phyloP scores from a whole-genome alignment of 176 grass and related monocot species.

The Elymus sibiricus region DNA sequence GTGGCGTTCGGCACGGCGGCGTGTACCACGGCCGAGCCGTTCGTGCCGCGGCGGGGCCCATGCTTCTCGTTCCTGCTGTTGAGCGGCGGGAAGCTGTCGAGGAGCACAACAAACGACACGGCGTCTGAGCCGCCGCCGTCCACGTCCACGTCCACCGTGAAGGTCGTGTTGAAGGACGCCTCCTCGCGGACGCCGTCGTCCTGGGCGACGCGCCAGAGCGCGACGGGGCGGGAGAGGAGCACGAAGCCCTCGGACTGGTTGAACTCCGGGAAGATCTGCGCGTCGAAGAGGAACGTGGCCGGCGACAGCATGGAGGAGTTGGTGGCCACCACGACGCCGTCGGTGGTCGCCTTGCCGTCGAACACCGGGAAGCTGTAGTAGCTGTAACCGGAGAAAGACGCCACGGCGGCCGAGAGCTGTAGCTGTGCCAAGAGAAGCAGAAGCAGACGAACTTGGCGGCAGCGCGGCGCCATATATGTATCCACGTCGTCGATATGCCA shows the following conservation, averaged over 20 bases:
- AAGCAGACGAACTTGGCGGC: not conserved
- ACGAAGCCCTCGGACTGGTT: not conserved
- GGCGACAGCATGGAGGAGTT: not conserved
- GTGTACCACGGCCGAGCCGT: not conserved
- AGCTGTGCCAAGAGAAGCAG: not conserved
- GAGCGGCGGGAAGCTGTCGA: not conserved
- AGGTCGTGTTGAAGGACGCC: not conserved
- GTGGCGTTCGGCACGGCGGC: not conserved
- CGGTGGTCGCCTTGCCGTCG: not conserved
- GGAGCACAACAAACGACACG: slow-evolving; percentile 6
- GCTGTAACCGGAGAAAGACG: not conserved
- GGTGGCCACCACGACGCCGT: not conserved
- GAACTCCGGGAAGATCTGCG: not conserved
- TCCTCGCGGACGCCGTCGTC: not conserved
- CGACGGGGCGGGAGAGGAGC: not conserved
- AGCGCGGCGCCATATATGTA: no score
- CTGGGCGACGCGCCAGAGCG: not conserved
- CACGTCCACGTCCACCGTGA: not conserved
- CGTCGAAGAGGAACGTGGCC: slow-evolving; percentile 5
- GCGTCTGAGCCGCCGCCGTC: not conserved
- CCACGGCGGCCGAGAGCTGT: not conserved
- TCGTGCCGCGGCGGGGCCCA: not conserved
- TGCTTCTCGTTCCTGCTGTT: accelerated
- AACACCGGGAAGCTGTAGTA: not conserved
- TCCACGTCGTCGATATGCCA: no score